Percentiles rank a stretch among this genome's conserved stretches.
These are phyloP conservation scores for Omphalotus guepiniiformis DNA, from an alignment of 768 basidiomycete genomes.

Conservation along the genomic window DNA sequence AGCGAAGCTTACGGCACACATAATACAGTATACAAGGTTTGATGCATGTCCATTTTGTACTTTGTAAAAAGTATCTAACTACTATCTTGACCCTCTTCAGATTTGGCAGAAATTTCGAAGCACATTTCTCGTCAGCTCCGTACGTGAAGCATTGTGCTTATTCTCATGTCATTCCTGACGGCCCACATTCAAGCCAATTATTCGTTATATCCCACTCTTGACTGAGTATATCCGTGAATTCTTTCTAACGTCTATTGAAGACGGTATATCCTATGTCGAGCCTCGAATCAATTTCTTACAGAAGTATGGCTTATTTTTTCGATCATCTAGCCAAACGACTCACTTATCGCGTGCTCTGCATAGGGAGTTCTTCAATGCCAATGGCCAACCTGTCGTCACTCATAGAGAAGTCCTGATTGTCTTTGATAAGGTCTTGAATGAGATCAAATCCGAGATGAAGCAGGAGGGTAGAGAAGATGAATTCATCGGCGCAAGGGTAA, in stretches of 20 bases:
- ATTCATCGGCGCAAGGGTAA: conserved; percentile 64
- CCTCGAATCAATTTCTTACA: conserved; percentile 59
- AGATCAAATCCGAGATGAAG: conserved; percentile 49
- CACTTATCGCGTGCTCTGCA: conserved; percentile 34
- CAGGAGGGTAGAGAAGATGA: conserved; percentile 50
- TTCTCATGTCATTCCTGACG: neutral
- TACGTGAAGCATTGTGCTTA: neutral
- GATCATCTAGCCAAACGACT: neutral
- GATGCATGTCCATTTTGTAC: neutral
- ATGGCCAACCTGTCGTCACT: conserved; percentile 53
- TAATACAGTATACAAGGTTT: conserved; percentile 63
- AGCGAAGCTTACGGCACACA: conserved; percentile 69
- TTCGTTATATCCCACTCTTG: conserved; percentile 55
- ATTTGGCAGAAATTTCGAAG: conserved; percentile 73
- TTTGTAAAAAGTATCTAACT: neutral
- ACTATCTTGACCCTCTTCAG: conserved; percentile 27
- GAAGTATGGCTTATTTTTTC: conserved; percentile 36
- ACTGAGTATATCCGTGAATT: conserved; percentile 58
- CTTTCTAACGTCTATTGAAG: conserved; percentile 56
- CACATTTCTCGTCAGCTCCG: conserved; percentile 45
- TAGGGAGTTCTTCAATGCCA: conserved; percentile 37
- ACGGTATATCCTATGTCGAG: conserved; percentile 72
- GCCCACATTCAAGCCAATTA: conserved; percentile 30
- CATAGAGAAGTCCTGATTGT: conserved; percentile 56
- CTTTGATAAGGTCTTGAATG: conserved; percentile 47